Evolutionary conservation across 139 green algal genomes (phyloP).

Genomic region (Chlorella ohadii): DNA sequence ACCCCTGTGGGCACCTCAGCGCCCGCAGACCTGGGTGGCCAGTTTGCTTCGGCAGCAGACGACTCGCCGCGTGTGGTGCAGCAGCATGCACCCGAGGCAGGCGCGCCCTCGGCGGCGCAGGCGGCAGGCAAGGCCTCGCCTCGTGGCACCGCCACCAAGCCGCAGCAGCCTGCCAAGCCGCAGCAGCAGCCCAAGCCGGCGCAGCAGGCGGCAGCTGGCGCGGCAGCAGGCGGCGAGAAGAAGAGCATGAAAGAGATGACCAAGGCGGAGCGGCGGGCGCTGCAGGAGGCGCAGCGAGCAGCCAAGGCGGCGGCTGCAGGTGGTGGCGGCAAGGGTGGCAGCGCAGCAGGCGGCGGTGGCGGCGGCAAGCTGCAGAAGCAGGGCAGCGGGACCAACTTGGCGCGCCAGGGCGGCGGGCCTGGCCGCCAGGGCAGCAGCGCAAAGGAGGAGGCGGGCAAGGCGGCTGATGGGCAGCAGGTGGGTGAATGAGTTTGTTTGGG

Average conservation of each 20-base stretch:
- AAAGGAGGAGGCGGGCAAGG: neutral
- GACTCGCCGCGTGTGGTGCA: neutral
- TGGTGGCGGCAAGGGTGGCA: neutral
- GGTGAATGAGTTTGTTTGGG: too few relatives aligned
- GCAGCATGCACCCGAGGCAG: neutral
- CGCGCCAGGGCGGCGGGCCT: constrained; percentile 7
- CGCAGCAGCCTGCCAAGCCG: constrained; percentile 18
- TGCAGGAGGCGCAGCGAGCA: constrained; percentile 84
- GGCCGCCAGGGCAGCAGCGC: neutral
- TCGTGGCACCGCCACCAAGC: neutral
- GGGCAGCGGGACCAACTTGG: constrained; percentile 20
- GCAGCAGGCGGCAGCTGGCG: neutral
- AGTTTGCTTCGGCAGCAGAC: neutral
- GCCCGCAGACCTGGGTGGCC: constrained; percentile 21
- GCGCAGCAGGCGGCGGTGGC: neutral
- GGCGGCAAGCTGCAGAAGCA: constrained; percentile 15
- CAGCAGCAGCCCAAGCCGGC: neutral
- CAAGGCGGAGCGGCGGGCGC: constrained; percentile 80
- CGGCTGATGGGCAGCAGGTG: neutral
- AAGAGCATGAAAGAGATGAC: constrained; percentile 65
- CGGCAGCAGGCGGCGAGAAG: neutral
- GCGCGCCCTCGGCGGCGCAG: neutral
- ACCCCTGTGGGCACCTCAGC: constrained; percentile 20
- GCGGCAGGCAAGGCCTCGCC: neutral
- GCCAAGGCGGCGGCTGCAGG: constrained; percentile 72